Evolutionary conservation across 2,329 filamentous ascomycete genomes (phyloP), one percentile per base, ranked within the genome.

Genomic region (Gremmenia infestans): DNA sequence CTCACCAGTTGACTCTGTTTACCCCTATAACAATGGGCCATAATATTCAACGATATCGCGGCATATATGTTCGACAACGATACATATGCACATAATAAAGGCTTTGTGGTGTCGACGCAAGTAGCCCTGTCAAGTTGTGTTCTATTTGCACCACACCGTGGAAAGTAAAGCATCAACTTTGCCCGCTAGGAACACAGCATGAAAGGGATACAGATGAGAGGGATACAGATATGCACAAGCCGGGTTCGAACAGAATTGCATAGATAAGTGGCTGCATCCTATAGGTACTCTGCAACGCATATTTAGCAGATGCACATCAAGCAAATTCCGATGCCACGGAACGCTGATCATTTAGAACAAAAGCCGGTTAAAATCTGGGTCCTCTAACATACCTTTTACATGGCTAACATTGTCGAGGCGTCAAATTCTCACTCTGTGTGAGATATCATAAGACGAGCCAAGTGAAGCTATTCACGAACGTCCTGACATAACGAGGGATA

Each of bases 1-100:
- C 52, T 56, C 49, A 50, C 45, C 55, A 19, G 19, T 19, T 19
- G 19, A 55, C 48, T 48, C 50, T 49, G 23, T 42, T 49, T 53
- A 52, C 52, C 46, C 63, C 64, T 65, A 67, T 64, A 50, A 49
- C 47, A 49, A 60, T 22, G 55, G 66, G 66, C 62, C 65, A 67
- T 63, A 66, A 60, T 51, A 60, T 57, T 43, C 19, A 47, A 47
- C 43, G 37, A 48, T 42, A 48, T 60, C 50, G 53, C 53, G 53
- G 57, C 42, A 61, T 58, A 61, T 59, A 63, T 60, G 55, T 47
- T 53, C 56, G 58, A 54, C 56, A 57, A 57, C 51, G 37, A 53
- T 50, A 51, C 37, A 58, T 51, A 48, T 48, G 53, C 53, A 58
- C 52, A 52, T 58, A 52, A 46, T 19, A 28, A 35, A 23, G 48